phyloP scores from a whole-genome alignment of 2,329 filamentous ascomycete species.

The Incumbomyces lentus region DNA sequence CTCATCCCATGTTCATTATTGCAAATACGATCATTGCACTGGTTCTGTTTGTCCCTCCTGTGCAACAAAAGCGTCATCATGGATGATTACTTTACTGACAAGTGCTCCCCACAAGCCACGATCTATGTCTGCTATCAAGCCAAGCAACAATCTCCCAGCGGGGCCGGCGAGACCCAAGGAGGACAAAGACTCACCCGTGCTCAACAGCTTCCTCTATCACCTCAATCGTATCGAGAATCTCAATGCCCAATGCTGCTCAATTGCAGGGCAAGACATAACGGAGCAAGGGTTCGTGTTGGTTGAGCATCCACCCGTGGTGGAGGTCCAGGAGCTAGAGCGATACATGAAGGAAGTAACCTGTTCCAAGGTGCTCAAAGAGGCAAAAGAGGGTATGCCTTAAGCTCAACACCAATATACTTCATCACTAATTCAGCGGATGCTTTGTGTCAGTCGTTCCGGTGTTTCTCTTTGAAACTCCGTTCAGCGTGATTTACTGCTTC shows the following conservation, averaged over 20 bases:
- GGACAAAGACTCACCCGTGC: neutral
- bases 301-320: neutral
- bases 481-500: no score
- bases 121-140: no score
- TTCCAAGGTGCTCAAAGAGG: neutral
- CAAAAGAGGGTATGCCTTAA: neutral
- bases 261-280: neutral
- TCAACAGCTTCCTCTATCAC: neutral
- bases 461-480: neutral
- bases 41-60: no score
- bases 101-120: no score
- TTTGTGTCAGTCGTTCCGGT: neutral
- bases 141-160: no score
- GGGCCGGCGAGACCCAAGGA: no score
- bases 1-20: no score
- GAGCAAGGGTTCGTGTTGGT: neutral
- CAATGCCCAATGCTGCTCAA: neutral
- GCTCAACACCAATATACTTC: no score
- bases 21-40: no score
- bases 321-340: neutral
- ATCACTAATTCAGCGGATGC: neutral
- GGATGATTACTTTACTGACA: no score
- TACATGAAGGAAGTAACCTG: neutral
- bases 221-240: neutral
- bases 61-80: no score